phyloP scores from a whole-genome alignment of 495 filamentous ascomycete genomes.

The Penicillium bialowiezense region DNA sequence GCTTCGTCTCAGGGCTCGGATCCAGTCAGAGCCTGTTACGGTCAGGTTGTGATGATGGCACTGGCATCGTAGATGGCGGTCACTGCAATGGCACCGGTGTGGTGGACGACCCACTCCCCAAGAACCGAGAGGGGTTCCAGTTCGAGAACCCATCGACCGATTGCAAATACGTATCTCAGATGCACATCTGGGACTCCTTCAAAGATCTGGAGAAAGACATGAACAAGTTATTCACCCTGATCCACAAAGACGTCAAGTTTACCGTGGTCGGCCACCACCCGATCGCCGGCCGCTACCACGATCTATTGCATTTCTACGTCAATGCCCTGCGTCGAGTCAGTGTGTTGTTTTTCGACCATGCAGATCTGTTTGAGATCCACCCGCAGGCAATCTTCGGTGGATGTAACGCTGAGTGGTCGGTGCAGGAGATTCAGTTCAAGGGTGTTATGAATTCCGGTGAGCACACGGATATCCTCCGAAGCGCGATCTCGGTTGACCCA shows the following conservation, averaged over 20 bases:
- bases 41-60: conserved; percentile 13
- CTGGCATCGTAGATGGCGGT: conserved; percentile 20
- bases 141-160: conserved; percentile 36
- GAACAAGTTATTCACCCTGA: conserved; percentile 32
- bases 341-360: conserved; percentile 28
- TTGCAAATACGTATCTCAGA: conserved; percentile 34
- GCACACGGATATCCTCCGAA: background rate
- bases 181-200: conserved; percentile 38
- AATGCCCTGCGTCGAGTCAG: conserved; percentile 35
- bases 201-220: conserved; percentile 38
- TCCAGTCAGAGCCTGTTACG: background rate
- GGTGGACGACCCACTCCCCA: conserved; percentile 15
- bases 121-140: conserved; percentile 28
- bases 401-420: conserved; percentile 34
- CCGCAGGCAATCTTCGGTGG: conserved; percentile 35
- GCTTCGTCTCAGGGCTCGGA: background rate
- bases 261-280: conserved; percentile 37
- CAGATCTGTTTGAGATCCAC: conserved; percentile 34
- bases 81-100: conserved; percentile 26
- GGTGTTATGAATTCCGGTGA: conserved; percentile 35
- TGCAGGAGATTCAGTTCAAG: conserved; percentile 34
- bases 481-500: background rate
- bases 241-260: conserved; percentile 35
- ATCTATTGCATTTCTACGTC: conserved; percentile 38
- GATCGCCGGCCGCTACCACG: conserved; percentile 32